Base-by-base conservation (phyloP, 352 stramenopile species). In the Pythium sp. region DNA sequence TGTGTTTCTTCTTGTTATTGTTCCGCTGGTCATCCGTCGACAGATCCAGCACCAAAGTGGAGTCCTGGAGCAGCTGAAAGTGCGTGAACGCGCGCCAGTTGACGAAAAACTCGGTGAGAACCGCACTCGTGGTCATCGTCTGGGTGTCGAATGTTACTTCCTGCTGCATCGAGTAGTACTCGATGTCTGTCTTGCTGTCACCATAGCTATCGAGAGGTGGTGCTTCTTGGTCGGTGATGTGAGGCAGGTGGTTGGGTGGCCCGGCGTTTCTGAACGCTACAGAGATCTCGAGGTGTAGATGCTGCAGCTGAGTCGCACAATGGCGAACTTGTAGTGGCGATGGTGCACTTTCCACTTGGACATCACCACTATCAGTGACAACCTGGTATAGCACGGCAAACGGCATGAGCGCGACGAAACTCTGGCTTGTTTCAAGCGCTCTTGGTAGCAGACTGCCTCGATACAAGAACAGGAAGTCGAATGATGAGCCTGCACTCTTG, bases 51-150 rank as follows among this genome's bases (percentile, higher is more conserved):
- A 89, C 63, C 5, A 73, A 51, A 0, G 70, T 64, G 15, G 79
- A 72, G 41, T 82, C 66, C 32, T 90, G 82, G 0, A 91, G 68
- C 26, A 80, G 69, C 51, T 90, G 82, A 24, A 89, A 87, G 38
- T 74, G 66, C 11, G 80, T 64, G 36, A 89, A 89, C 1, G 78
- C 62, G 34, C 61, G 63, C 82, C 82, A 91, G 53, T 87, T 77
- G n/a, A 66, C 71, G 11, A 86, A 68, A 47, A 89, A 75, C 38
- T 82, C 76, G 15, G 66, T 28, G 32, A 84, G 57, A 5, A 66
- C 38, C 0, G 60, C 64, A 11, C 63, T 32, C 12, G 36, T 34
- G 1, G 12, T 32, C 12, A 26, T 26, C 1, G 12, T 20, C 3
- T 49, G 34, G 0, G 22, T 18, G 1, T 66, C 28, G 26, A 49